A percentile compares a stretch with the other conserved stretches of the same genome.
Evolutionary conservation across 768 basidiomycete species (phyloP).

Genomic region (Tylopilus intermedius): DNA sequence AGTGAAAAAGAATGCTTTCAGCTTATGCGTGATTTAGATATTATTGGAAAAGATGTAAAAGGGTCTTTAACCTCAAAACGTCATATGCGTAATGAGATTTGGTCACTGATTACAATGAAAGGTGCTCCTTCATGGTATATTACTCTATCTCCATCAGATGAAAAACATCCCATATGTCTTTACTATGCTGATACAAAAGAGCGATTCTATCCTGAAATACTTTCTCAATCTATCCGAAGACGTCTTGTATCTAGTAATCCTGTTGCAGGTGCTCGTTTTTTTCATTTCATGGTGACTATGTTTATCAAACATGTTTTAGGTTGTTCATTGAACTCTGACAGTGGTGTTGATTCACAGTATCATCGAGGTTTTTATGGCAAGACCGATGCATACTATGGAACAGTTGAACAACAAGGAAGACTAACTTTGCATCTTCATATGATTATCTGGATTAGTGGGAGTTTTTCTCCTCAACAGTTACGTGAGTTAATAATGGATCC

Average conservation of each 20-base stretch:
- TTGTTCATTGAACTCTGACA: not conserved
- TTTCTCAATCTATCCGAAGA: not conserved
- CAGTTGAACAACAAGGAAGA: not conserved
- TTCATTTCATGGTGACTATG: not conserved
- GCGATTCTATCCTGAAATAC: not conserved
- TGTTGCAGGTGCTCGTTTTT: not conserved
- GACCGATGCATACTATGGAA: not conserved
- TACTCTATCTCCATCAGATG: no score
- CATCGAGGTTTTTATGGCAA: not conserved
- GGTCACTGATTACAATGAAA: not conserved
- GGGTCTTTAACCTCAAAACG: not conserved
- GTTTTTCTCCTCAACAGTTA: not conserved
- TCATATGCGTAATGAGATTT: not conserved
- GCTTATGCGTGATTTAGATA: not conserved
- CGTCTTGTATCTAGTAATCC: not conserved
- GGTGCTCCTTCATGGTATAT: no score
- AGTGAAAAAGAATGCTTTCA: not conserved
- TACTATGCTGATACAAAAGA: not conserved
- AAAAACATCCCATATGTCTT: no score
- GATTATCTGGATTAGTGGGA: not conserved
- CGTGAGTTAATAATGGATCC: not conserved
- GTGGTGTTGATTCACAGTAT: not conserved
- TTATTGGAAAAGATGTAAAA: not conserved
- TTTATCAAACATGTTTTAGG: not conserved
- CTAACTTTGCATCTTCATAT: not conserved